Base-by-base conservation (phyloP, 352 stramenopile species). In the Phytophthora fragariaefolia region DNA sequence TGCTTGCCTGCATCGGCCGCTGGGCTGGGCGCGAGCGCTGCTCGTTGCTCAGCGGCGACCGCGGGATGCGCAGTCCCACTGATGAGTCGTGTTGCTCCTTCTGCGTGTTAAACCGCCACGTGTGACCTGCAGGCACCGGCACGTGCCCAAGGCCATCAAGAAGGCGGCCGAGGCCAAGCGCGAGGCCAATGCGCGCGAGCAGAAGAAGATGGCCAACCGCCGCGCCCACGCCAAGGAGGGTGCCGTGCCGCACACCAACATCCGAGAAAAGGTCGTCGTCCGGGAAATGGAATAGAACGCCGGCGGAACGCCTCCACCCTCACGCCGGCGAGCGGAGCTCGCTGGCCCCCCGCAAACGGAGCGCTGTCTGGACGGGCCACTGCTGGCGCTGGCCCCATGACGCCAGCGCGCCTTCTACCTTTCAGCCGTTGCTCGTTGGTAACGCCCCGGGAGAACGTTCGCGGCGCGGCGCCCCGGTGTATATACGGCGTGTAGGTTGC, bases 141-240 rank as follows among this genome's bases (percentile, higher is more conserved):
- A 99, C 63, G 82, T 99, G 54, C 98, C 98, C 10, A 99, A 98
- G 75, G 87, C 97, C 52, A 98, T 99, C 76, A 98, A 98, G 77
- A 99, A 99, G 75, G 93, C 98, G 52, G 89, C 91, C 20, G 75
- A 94, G 38, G 87, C 90, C 65, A 93, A 97, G 71, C 83, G 86
- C 71, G 82, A 98, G 55, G 79, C 89, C 56, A 78, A 58, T 55
- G 64, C 80, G n/a, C 93, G 88, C 71, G 85, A 93, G 42, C 83
- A 92, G 64, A 80, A 92, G 57, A 98, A 98, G 80, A 82, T 83
- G 51, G 85, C 79, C 7, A 97, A 97, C 77, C 76, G 83, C 28
- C 86, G 86, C 20, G 82, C 84, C 12, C 89, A 98, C 66, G 82
- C 85, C 56, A 90, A 89, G 59, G 78, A 82, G 1, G 87, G 87